A percentile compares a stretch with the other conserved stretches of the same genome.
phyloP scores from a whole-genome alignment of 306 rosid species.

The Cajanus cajan region DNA sequence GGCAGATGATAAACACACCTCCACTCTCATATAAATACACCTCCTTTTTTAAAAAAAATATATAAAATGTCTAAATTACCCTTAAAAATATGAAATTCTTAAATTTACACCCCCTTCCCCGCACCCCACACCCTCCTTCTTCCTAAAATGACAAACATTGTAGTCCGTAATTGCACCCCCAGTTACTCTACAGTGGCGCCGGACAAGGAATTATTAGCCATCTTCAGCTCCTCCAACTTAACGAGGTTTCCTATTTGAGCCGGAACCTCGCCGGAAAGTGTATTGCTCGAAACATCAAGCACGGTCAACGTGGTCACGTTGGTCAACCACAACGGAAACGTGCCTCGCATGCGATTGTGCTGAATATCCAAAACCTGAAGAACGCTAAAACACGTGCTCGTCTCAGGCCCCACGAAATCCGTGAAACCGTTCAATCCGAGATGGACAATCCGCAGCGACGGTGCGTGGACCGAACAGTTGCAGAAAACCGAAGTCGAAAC shows the following conservation, averaged over 20 bases:
- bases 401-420: slow-evolving; percentile 55
- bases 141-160: no score
- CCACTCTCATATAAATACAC: no score
- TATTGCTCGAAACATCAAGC: slow-evolving; percentile 70
- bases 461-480: slow-evolving; percentile 53
- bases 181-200: no score
- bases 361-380: slow-evolving; percentile 76
- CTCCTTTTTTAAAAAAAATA: no score
- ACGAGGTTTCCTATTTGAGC: slow-evolving; percentile 48
- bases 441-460: slow-evolving; percentile 79
- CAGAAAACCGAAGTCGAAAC: slow-evolving; percentile 77
- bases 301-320: slow-evolving; percentile 47
- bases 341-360: slow-evolving; percentile 57
- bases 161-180: no score
- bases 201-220: slow-evolving; percentile 70
- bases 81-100: no score
- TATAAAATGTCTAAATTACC: no score
- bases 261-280: slow-evolving; percentile 66
- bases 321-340: slow-evolving; percentile 74
- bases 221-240: slow-evolving; percentile 55
- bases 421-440: slow-evolving; percentile 81
- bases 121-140: no score
- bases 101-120: no score
- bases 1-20: no score
- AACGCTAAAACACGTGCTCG: slow-evolving; percentile 54